Base-by-base conservation (phyloP, 306 rosid genomes). In the Fagus crenata region DNA sequence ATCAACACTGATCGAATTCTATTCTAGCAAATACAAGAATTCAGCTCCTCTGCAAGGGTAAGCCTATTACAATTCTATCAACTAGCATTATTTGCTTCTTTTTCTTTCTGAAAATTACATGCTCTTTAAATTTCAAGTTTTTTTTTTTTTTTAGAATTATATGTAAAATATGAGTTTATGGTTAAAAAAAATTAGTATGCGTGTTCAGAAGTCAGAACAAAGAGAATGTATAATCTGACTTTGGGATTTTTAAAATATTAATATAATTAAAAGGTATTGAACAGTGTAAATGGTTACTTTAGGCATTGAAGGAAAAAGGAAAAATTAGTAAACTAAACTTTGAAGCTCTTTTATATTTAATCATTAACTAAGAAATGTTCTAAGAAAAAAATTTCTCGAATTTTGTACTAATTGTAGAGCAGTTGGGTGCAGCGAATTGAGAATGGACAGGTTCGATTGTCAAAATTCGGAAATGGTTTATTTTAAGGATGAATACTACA, bases 381-480 rank as follows among this genome's bases (percentile, higher is more conserved):
- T 22, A 22, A 22, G 28, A 22, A 0, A 22, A 22, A 22, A 22
- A 22, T 5, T 54, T 54, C 60, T 17, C 56, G 64, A 22, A 42
- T 51, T 22, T 7, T 59, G 32, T 65, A 37, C 85, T 85, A 77
- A 86, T 80, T 67, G 12, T 73, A 72, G 64, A 61, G 81, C 93
- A 95, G 97, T 85, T 95, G 98, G 98, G 71, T 90, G 93, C 97
- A 89, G 91, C 93, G 96, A 78, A 87, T 95, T 86, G 84, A 78
- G 80, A 85, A 74, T 63, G 86, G 92, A 73, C 97, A 90, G 98
- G 97, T 94, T 73, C 56, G 90, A 70, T 69, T 49, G 64, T 81
- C 68, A 37, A 71, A 74, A 63, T 79, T 75, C 71, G 22, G 74
- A 69, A 69, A 82, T 55, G 42, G 55, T 71, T 69, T 54, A 31